These are phyloP conservation scores for Blastomyces percursus DNA, from an alignment of 2,329 filamentous ascomycete genomes.

Conservation along the genomic window DNA sequence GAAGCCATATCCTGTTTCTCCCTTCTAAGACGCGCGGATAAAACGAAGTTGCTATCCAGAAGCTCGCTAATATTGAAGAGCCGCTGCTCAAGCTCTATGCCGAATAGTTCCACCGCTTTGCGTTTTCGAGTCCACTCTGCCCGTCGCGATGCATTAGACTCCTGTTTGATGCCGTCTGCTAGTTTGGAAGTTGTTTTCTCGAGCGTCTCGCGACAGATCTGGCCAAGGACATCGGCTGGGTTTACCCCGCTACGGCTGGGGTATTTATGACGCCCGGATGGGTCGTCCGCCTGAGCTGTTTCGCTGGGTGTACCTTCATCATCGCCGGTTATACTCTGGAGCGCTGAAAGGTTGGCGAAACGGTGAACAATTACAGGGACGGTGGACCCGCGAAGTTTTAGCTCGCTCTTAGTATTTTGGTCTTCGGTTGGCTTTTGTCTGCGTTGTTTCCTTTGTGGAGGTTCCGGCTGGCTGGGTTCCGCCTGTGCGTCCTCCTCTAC, in stretches of 20 bases:
- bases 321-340: conserved; percentile 19
- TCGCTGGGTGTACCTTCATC: conserved; percentile 18
- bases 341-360: conserved; percentile 25
- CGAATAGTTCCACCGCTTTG: conserved; percentile 40
- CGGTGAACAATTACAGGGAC: conserved; percentile 35
- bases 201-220: conserved; percentile 42
- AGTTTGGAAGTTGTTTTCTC: conserved; percentile 36
- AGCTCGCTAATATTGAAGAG: conserved; percentile 43
- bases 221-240: conserved; percentile 41
- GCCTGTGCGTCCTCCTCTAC: conserved; percentile 12
- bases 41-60: conserved; percentile 39
- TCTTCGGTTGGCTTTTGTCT: conserved; percentile 4
- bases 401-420: neutral
- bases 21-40: conserved; percentile 36
- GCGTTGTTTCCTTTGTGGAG: conserved; percentile 1
- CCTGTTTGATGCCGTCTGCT: conserved; percentile 31
- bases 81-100: conserved; percentile 38
- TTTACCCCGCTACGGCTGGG: conserved; percentile 35
- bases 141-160: conserved; percentile 29
- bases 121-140: conserved; percentile 35
- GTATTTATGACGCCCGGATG: conserved; percentile 24
- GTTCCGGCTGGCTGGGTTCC: conserved; percentile 9
- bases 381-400: conserved; percentile 23
- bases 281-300: conserved; percentile 23
- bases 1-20: conserved; percentile 37